A percentile compares a stretch with the other conserved stretches of the same genome.
Conservation (phyloP, 306 rosid species). For the Heteromeles arbutifolia region DNA sequence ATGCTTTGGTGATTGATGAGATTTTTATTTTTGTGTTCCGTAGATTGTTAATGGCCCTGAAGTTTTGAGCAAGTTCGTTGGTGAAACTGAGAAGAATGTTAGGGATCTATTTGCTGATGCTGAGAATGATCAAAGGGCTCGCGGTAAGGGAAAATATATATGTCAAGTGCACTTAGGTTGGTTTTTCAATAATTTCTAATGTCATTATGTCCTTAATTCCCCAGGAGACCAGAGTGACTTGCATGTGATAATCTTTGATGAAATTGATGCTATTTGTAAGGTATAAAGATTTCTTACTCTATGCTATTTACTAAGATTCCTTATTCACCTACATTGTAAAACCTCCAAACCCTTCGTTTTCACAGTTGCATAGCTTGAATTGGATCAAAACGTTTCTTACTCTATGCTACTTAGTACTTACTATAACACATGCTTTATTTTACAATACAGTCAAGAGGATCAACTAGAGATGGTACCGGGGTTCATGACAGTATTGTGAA, state of each 20-base stretch:
- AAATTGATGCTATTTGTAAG: constrained; percentile 98
- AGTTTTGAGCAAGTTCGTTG: constrained; percentile 92
- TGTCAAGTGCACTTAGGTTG: constrained; percentile 8
- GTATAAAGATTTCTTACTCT: constrained; percentile 40
- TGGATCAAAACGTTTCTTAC: not conserved
- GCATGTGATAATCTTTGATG: constrained; percentile 98
- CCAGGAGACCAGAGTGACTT: constrained; percentile 93
- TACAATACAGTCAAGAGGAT: constrained; percentile 80
- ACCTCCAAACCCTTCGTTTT: not conserved
- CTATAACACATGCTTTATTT: constrained; percentile 14
- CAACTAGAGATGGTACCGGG: constrained; percentile 96
- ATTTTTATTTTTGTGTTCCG: constrained; percentile 4
- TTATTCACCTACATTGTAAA: not conserved
- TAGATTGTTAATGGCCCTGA: constrained; percentile 99
- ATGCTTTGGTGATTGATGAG: constrained; percentile 9
- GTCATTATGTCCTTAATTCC: constrained; percentile 19
- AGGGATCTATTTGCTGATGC: constrained; percentile 99
- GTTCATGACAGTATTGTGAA: constrained; percentile 98
- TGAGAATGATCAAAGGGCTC: constrained; percentile 82
- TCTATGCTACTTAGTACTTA: not conserved
- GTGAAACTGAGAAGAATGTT: constrained; percentile 97
- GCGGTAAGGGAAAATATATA: constrained; percentile 44
- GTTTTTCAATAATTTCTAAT: constrained; percentile 24
- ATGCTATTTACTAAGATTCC: not conserved
- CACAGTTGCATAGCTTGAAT: not conserved